Percentiles rank a stretch among this genome's conserved stretches.
Evolutionary conservation across 306 rosid genomes (phyloP).

Genomic region (Trichosanthes truncata): DNA sequence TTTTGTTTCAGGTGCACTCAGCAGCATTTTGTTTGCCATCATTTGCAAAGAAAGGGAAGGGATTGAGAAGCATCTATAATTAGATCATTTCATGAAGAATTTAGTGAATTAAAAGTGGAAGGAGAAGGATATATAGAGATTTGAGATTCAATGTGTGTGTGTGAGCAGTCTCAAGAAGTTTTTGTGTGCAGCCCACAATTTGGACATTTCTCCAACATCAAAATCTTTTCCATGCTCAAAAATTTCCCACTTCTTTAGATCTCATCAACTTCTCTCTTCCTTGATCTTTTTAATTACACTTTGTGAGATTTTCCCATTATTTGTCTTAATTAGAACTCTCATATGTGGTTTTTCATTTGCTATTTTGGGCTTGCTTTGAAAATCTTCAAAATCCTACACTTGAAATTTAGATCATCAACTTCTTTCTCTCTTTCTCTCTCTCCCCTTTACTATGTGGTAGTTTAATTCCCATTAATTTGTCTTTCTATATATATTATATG

Average conservation of each 20-base stretch:
- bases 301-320: not conserved
- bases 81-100: not conserved
- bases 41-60: constrained; percentile 33
- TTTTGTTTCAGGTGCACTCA: constrained; percentile 33
- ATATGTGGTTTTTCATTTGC: not conserved
- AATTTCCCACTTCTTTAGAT: not conserved
- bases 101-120: not conserved
- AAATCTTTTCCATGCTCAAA: not conserved
- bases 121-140: not conserved
- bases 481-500: not conserved
- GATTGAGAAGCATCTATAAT: not conserved
- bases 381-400: not conserved
- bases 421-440: too few species aligned
- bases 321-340: not conserved
- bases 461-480: too few species aligned
- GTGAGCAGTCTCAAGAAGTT: not conserved
- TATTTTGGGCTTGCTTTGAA: not conserved
- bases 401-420: not conserved
- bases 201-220: not conserved
- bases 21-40: constrained; percentile 72
- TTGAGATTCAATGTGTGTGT: not conserved
- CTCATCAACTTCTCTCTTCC: not conserved
- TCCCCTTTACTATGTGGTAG: too few species aligned
- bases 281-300: not conserved
- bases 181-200: not conserved